Evolutionary conservation across 2,329 filamentous ascomycete genomes (phyloP).

Genomic region (Elsinoe ampelina): DNA sequence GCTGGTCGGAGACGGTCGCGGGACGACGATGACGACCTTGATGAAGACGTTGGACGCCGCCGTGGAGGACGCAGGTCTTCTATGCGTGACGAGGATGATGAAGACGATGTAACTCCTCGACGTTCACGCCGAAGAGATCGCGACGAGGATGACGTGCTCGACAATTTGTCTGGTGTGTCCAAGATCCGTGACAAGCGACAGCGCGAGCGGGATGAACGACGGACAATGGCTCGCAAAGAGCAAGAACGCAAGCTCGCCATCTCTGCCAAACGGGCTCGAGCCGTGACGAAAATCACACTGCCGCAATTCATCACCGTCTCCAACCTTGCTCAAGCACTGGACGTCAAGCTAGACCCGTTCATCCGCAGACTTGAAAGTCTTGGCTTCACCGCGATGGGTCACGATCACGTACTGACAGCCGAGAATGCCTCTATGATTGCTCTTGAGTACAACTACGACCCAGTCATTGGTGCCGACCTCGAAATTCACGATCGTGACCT

Average conservation of each 20-base stretch:
- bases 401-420: conserved; percentile 78
- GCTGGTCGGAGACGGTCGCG: conserved; percentile 18
- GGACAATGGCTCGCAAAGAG: conserved; percentile 20
- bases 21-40: conserved; percentile 13
- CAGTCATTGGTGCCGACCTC: conserved; percentile 53
- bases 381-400: conserved; percentile 77
- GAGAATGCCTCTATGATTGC: conserved; percentile 86
- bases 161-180: conserved; percentile 15
- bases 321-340: conserved; percentile 67
- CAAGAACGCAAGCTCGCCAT: conserved; percentile 18
- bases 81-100: conserved; percentile 12
- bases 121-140: conserved; percentile 13
- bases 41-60: conserved; percentile 12
- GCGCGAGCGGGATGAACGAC: conserved; percentile 19
- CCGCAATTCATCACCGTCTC: conserved; percentile 89
- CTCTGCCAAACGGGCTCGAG: conserved; percentile 25
- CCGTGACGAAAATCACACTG: conserved; percentile 58
- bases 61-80: conserved; percentile 15
- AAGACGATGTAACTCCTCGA: conserved; percentile 15
- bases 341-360: conserved; percentile 62
- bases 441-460: conserved; percentile 86
- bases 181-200: conserved; percentile 18
- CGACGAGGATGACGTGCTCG: conserved; percentile 13
- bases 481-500: conserved; percentile 60
- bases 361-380: conserved; percentile 67